Evolutionary conservation across 2,329 filamentous ascomycete species (phyloP).

Genomic region (Chrysoporthe austroafricana): DNA sequence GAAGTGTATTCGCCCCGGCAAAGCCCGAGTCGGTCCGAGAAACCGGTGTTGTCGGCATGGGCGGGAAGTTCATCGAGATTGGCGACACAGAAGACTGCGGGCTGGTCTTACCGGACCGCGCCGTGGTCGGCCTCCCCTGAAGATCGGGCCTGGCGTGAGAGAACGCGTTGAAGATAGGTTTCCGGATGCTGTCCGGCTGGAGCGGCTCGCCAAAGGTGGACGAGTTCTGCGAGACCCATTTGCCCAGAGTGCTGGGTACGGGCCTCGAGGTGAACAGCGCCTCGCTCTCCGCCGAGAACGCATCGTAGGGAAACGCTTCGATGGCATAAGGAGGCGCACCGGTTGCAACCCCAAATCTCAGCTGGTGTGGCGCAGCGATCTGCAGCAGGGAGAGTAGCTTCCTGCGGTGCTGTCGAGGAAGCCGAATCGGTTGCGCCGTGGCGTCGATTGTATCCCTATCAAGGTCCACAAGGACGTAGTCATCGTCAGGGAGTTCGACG

Average conservation of each 20-base stretch:
- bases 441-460: slow-evolving; percentile 90
- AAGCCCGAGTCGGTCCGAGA: slow-evolving; percentile 92
- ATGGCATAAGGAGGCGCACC: slow-evolving; percentile 92
- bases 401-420: slow-evolving; percentile 86
- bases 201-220: slow-evolving; percentile 78
- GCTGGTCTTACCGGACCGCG: slow-evolving; percentile 65
- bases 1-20: slow-evolving; percentile 79
- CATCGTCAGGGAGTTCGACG: slow-evolving; percentile 86
- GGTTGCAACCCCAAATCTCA: slow-evolving; percentile 81
- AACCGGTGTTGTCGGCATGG: slow-evolving; percentile 75
- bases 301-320: slow-evolving; percentile 88
- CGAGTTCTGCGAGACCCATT: slow-evolving; percentile 88
- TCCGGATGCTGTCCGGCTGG: slow-evolving; percentile 52
- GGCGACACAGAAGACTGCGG: slow-evolving; percentile 73
- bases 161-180: slow-evolving; percentile 90
- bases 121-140: slow-evolving; percentile 79
- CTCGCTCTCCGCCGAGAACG: slow-evolving; percentile 85
- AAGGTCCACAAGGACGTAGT: slow-evolving; percentile 92
- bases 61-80: slow-evolving; percentile 76
- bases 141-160: slow-evolving; percentile 72
- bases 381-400: slow-evolving; percentile 90
- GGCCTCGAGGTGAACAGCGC: slow-evolving; percentile 77
- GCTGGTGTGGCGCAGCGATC: slow-evolving; percentile 85
- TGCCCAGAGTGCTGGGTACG: slow-evolving; percentile 73
- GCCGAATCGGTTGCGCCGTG: slow-evolving; percentile 72